A percentile compares a stretch with the other conserved stretches of the same genome.
These are phyloP conservation scores for Sporisorium graminicola DNA, from an alignment of 1,284 basidiomycete genomes.

Conservation along the genomic window DNA sequence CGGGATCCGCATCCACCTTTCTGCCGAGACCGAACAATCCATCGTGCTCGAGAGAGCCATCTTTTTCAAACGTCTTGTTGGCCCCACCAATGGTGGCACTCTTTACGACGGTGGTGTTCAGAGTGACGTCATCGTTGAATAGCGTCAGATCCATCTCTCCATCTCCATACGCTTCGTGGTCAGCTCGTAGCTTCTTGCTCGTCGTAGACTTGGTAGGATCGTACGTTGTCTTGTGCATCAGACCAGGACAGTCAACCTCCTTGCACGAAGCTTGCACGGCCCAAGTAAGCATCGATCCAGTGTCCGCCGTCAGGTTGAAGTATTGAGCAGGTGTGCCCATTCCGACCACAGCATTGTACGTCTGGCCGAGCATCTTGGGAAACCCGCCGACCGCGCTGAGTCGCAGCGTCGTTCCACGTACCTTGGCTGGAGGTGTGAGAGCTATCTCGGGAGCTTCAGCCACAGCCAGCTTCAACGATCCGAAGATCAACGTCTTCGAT, in stretches of 20 bases:
- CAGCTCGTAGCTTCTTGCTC: slow-evolving; percentile 7
- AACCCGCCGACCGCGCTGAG: slow-evolving; percentile 28
- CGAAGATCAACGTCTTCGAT: slow-evolving; percentile 4
- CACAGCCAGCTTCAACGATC: slow-evolving; percentile 7
- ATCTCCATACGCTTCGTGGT: slow-evolving; percentile 46
- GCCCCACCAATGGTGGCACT: slow-evolving; percentile 31
- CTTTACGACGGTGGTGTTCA: slow-evolving; percentile 2
- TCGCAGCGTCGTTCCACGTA: slow-evolving; percentile 18
- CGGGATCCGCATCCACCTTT: slow-evolving; percentile 5
- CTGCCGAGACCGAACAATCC: slow-evolving; percentile 34
- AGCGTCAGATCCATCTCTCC: slow-evolving; percentile 42
- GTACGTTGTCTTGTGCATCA: slow-evolving; percentile 19
- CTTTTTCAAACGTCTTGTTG: slow-evolving; percentile 31
- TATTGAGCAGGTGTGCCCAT: slow-evolving; percentile 30
- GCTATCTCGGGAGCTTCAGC: neutral
- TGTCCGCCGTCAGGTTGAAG: slow-evolving; percentile 42
- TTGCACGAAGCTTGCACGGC: slow-evolving; percentile 24
- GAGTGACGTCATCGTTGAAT: slow-evolving; percentile 20
- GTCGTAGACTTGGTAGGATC: slow-evolving; percentile 16
- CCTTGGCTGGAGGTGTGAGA: neutral
- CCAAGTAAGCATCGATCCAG: slow-evolving; percentile 45
- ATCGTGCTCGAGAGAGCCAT: slow-evolving; percentile 37
- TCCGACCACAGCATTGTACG: slow-evolving; percentile 31
- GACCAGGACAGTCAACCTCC: slow-evolving; percentile 25
- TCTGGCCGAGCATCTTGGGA: slow-evolving; percentile 40